These are phyloP conservation scores for Diaporthe ilicicola DNA, from an alignment of 2,329 filamentous ascomycete species.

Conservation along the genomic window DNA sequence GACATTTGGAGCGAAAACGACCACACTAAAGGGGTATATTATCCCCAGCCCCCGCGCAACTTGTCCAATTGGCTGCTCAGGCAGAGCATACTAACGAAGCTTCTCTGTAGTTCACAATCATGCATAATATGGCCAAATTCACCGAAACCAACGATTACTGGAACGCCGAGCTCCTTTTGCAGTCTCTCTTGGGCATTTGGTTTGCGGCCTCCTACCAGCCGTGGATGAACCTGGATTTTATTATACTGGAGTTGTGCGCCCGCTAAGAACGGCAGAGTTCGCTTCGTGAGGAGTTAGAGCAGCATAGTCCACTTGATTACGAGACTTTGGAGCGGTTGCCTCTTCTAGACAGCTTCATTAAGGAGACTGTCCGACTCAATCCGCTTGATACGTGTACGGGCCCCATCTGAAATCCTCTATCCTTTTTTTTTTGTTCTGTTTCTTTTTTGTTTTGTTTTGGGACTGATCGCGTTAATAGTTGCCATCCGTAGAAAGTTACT, in stretches of 20 bases:
- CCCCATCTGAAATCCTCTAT: neutral
- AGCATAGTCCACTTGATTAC: neutral
- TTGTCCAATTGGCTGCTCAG: neutral
- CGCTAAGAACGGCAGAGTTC: neutral
- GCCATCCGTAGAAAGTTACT: conserved; percentile 10
- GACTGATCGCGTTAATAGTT: no score
- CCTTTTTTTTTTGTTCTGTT: neutral
- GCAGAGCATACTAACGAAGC: neutral
- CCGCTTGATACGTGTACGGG: neutral
- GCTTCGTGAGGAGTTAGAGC: neutral
- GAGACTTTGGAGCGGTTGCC: conserved; percentile 1
- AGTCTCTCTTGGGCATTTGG: conserved; percentile 15
- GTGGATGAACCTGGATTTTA: conserved; percentile 8
- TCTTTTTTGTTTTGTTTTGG: no score
- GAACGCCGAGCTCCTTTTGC: neutral
- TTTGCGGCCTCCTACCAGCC: conserved; percentile 11
- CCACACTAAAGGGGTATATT: neutral
- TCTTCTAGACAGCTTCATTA: conserved; percentile 18
- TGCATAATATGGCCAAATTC: conserved; percentile 7
- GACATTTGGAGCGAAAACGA: neutral
- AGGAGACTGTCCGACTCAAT: conserved; percentile 11
- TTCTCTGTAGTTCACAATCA: neutral
- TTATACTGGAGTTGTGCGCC: neutral
- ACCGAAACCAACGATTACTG: neutral
- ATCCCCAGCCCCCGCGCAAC: no score